Percentiles rank a stretch among this genome's conserved stretches.
Evolutionary conservation across 331 rosid genomes (phyloP).

Genomic region (Rhamnella rubrinervis): DNA sequence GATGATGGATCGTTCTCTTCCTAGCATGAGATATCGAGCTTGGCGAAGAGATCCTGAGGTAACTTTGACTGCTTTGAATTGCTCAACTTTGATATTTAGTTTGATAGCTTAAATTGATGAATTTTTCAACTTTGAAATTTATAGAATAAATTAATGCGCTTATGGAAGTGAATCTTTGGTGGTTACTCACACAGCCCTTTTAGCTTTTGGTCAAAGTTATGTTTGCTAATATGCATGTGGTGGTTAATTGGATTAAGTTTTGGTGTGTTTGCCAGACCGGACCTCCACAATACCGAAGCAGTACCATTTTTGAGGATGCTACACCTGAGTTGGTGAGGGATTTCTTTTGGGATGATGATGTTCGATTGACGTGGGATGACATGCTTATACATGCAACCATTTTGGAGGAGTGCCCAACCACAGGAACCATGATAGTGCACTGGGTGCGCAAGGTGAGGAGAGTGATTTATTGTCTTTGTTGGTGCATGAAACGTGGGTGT

Average conservation of each 20-base stretch:
- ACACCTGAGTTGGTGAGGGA: constrained; percentile 80
- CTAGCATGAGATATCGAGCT: constrained; percentile 59
- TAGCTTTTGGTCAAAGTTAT: not conserved
- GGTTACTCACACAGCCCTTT: not conserved
- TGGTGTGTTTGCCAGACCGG: constrained; percentile 57
- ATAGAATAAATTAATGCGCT: not conserved
- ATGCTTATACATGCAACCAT: constrained; percentile 67
- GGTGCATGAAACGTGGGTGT: constrained; percentile 15
- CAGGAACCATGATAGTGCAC: constrained; percentile 82
- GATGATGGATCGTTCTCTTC: constrained; percentile 68
- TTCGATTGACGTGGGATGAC: constrained; percentile 81
- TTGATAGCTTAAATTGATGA: not conserved
- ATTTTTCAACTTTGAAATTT: not conserved
- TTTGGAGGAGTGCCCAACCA: constrained; percentile 64
- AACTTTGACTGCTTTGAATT: not conserved
- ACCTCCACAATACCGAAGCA: constrained; percentile 90
- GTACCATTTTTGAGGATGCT: constrained; percentile 81
- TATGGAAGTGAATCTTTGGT: constrained; percentile 1
- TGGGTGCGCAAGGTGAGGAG: constrained; percentile 95
- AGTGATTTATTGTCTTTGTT: not conserved
- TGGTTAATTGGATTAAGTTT: constrained; percentile 19
- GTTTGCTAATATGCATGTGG: not conserved
- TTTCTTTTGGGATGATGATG: constrained; percentile 94
- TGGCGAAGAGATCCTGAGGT: constrained; percentile 75
- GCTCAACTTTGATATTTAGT: not conserved